These are phyloP conservation scores for Cruciata laevipes DNA, from an alignment of 257 asterid species.

Conservation along the genomic window DNA sequence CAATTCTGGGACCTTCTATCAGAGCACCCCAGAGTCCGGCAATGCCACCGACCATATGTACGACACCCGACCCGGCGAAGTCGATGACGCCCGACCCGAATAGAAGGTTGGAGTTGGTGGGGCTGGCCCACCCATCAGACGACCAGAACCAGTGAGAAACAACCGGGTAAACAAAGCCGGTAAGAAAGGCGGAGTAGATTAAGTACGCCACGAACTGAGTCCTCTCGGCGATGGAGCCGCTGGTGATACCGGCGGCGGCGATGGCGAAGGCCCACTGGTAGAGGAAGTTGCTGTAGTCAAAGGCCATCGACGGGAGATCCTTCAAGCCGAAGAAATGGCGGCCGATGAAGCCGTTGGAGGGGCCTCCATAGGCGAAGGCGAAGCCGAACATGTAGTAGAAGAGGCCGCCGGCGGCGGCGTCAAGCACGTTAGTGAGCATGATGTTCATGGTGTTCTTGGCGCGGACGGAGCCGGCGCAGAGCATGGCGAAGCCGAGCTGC, in stretches of 20 bases:
- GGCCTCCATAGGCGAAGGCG: slow-evolving; percentile 75
- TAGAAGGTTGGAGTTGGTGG: slow-evolving; percentile 35
- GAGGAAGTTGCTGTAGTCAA: slow-evolving; percentile 54
- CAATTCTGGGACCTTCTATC: slow-evolving; percentile 83
- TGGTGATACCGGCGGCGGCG: slow-evolving; percentile 96
- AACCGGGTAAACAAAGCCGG: slow-evolving; percentile 84
- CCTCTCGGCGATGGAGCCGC: slow-evolving; percentile 83
- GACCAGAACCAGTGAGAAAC: slow-evolving; percentile 97
- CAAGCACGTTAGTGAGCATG: slow-evolving; percentile 91
- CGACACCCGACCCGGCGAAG: slow-evolving; percentile 92
- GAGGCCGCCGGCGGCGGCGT: slow-evolving; percentile 89
- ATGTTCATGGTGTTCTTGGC: slow-evolving; percentile 90
- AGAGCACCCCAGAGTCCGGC: slow-evolving; percentile 77
- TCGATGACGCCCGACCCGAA: slow-evolving; percentile 84
- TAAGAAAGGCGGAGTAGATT: slow-evolving; percentile 63
- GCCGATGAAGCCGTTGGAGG: slow-evolving; percentile 85
- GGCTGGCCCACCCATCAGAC: slow-evolving; percentile 86
- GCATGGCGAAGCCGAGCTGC: slow-evolving; percentile 97
- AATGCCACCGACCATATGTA: slow-evolving; percentile 87
- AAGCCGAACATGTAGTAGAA: slow-evolving; percentile 82
- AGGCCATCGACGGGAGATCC: slow-evolving; percentile 33
- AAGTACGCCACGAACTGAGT: slow-evolving; percentile 79
- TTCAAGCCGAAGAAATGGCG: slow-evolving; percentile 60
- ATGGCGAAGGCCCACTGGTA: slow-evolving; percentile 96
- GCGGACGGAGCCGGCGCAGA: slow-evolving; percentile 91